A percentile compares a stretch with the other conserved stretches of the same genome.
phyloP scores from a whole-genome alignment of 2,329 filamentous ascomycete species.

The Laburnicola sp. region DNA sequence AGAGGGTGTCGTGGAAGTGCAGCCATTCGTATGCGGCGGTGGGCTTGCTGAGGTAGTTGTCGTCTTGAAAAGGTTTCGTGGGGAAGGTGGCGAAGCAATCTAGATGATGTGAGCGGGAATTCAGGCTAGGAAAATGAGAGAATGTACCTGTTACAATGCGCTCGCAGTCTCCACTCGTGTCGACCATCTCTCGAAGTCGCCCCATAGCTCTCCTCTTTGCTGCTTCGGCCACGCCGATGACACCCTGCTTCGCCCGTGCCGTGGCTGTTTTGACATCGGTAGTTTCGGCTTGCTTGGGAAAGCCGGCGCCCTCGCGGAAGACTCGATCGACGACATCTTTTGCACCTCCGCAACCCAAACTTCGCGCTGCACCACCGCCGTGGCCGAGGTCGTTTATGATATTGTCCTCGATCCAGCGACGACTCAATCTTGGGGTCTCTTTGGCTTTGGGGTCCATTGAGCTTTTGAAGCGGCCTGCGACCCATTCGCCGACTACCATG shows the following conservation, averaged over 20 bases:
- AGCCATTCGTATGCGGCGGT: conserved; percentile 90
- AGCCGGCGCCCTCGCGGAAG: conserved; percentile 78
- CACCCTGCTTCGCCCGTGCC: conserved; percentile 50
- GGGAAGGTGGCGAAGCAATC: conserved; percentile 89
- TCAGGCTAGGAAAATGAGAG: too few species aligned
- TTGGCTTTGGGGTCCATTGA: conserved; percentile 44
- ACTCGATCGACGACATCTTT: conserved; percentile 78
- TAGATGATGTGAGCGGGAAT: conserved; percentile 14
- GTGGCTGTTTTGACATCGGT: conserved; percentile 58
- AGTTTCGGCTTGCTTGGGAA: conserved; percentile 62
- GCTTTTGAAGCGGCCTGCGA: conserved; percentile 68
- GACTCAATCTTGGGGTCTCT: conserved; percentile 60
- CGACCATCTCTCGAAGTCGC: conserved; percentile 73
- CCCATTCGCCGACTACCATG: conserved; percentile 87
- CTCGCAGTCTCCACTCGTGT: conserved; percentile 77
- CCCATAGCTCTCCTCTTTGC: conserved; percentile 73
- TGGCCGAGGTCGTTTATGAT: conserved; percentile 69
- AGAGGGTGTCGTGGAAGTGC: conserved; percentile 85
- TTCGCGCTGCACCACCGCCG: conserved; percentile 71
- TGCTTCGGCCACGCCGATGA: conserved; percentile 70
- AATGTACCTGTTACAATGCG: conserved; percentile 66
- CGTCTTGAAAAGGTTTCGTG: conserved; percentile 86
- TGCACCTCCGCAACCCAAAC: conserved; percentile 69
- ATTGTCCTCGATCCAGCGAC: conserved; percentile 76
- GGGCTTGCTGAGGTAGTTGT: conserved; percentile 86